Evolutionary conservation across 108 stramenopile species (phyloP).

Genomic region (Cyclostephanos tholiformis): DNA sequence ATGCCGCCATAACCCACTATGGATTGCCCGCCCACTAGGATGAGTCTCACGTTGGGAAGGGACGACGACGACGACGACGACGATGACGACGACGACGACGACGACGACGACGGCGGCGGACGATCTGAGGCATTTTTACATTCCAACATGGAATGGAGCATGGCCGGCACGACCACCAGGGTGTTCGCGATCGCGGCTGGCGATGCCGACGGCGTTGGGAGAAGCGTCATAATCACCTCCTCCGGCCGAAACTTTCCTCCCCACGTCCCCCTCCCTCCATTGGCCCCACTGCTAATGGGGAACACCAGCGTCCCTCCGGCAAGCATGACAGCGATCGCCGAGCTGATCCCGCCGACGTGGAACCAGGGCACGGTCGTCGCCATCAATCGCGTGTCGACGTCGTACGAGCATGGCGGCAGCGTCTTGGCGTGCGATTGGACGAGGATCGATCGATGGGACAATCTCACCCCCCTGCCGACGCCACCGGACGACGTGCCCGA

Average conservation of each 20-base stretch:
- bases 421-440: conserved; percentile 77
- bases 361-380: conserved; percentile 91
- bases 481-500: conserved; percentile 73
- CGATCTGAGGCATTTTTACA: background rate
- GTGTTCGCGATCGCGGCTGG: conserved; percentile 60
- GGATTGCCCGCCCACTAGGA: conserved; percentile 91
- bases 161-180: conserved; percentile 92
- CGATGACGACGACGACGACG: too few species aligned
- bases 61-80: background rate
- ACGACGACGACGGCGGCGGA: background rate
- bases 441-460: conserved; percentile 72
- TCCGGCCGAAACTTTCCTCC: conserved; percentile 35
- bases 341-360: conserved; percentile 90
- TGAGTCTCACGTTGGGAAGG: conserved; percentile 53
- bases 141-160: conserved; percentile 70
- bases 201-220: background rate
- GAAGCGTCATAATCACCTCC: too few species aligned
- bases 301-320: conserved; percentile 82
- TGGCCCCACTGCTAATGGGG: conserved; percentile 26
- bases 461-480: conserved; percentile 76
- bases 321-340: conserved; percentile 74
- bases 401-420: conserved; percentile 62
- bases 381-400: conserved; percentile 52
- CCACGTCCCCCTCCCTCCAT: background rate
- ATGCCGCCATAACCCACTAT: conserved; percentile 28